Conservation (phyloP, 805 yeast species). For the Wickerhamiella azyma region DNA sequence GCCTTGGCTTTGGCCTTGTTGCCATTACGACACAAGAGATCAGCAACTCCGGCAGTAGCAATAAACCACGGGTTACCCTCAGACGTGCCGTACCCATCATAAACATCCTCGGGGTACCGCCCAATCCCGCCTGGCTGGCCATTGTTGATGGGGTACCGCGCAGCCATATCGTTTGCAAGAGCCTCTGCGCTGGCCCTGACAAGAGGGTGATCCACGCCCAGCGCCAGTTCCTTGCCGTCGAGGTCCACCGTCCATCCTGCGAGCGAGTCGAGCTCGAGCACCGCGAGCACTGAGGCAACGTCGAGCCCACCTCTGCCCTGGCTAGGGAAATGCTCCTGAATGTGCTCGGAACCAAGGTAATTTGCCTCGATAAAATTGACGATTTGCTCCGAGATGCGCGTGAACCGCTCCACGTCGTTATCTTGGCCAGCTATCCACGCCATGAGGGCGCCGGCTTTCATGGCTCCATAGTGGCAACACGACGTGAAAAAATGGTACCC, state of each 20-base stretch:
- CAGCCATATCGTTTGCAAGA: conserved; percentile 53
- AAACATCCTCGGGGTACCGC: conserved; percentile 83
- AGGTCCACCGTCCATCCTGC: conserved; percentile 14
- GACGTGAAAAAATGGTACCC: conserved; percentile 71
- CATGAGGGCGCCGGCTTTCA: conserved; percentile 39
- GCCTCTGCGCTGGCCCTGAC: conserved; percentile 2
- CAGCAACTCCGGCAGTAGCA: conserved; percentile 27
- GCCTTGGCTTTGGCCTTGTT: conserved; percentile 2
- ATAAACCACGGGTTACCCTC: conserved; percentile 95
- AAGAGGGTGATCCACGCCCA: background rate
- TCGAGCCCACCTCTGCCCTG: conserved; percentile 11
- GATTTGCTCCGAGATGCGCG: conserved; percentile 1
- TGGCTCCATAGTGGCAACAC: conserved; percentile 56
- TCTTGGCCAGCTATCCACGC: conserved; percentile 18
- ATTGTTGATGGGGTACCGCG: conserved; percentile 61
- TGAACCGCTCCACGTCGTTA: conserved; percentile 4
- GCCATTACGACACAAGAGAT: conserved; percentile 12
- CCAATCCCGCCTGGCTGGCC: conserved; percentile 36
- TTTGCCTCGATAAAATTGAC: conserved; percentile 10
- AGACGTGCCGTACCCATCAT: conserved; percentile 56
- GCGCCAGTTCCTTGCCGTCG: conserved; percentile 12
- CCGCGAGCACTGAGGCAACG: conserved; percentile 11
- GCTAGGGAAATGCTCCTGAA: conserved; percentile 11
- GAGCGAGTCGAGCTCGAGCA: conserved; percentile 9
- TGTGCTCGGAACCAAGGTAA: conserved; percentile 12